Base-by-base conservation (phyloP, 257 asterid genomes). In the Salvia hispanica region DNA sequence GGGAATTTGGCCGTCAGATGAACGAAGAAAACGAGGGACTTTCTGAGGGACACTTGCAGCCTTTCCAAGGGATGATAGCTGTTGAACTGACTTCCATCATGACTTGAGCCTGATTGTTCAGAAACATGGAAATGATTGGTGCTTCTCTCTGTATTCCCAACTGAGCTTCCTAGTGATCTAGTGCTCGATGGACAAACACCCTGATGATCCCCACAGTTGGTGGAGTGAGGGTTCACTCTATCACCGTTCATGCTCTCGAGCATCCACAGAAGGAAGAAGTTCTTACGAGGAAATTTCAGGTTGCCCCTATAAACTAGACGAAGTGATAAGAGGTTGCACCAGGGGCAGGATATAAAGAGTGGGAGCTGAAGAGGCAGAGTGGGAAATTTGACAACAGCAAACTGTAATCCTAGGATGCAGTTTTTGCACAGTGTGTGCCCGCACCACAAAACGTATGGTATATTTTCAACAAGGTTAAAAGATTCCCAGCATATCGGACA, bases 351-450 rank as follows among this genome's bases (percentile, higher is more conserved):
- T 68, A 92, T 82, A 25, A 90, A 80, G 81, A 89, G 95, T 5
- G 97, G 98, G 78, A 92, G 93, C 84, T 88, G 98, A 69, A 92
- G 72, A 7, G 95, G 96, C 58, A 88, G 66, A 62, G 91, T 79
- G 0, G 97, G 96, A 67, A 79, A 79, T 50, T 86, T 92, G 75
- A 92, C 88, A 16, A 88, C 91, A 15, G 98, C 98, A 93, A 95
- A 90, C 58, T 90, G 95, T 16, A 92, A 80, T 62, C 93, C 97
- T 5, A 90, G 78, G 72, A 90, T 83, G 83, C 98, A 92, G 82
- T 92, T 88, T 72, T 92, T 92, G 83, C 98, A 92, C n/a, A 92
- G 81, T n/a, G 98, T 92, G 74, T 92, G 98, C 25, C 98, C 97
- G 66, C 97, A 89, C 97, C 97, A 92, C 58, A 92, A 74, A 67